These are phyloP conservation scores for Tuctoria greenei DNA, from an alignment of 176 grass and related monocot species.

Conservation along the genomic window DNA sequence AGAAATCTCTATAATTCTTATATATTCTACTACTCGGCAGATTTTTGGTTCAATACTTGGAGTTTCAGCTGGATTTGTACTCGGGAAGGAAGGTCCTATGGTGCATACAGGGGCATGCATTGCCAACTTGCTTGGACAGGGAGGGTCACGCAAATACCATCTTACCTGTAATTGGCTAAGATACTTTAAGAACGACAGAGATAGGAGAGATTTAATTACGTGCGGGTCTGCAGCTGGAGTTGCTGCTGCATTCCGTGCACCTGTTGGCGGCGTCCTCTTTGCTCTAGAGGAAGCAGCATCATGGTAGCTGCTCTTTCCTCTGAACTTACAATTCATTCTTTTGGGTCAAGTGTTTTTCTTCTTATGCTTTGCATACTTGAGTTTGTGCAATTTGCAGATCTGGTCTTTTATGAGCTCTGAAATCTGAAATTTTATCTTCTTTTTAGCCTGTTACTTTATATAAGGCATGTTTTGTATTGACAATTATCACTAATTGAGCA, in stretches of 20 bases:
- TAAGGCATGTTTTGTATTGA: neutral
- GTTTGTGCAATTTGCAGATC: neutral
- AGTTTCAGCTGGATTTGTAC: constrained; percentile 82
- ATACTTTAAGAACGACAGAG: constrained; percentile 88
- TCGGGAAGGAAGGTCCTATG: constrained; percentile 97
- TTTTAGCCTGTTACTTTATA: constrained; percentile 5
- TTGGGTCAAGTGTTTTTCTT: neutral
- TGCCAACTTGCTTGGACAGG: constrained; percentile 87
- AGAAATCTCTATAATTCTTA: neutral
- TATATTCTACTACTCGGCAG: constrained; percentile 38
- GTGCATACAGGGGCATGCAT: constrained; percentile 90
- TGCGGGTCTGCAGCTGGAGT: constrained; percentile 84
- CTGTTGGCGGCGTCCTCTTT: constrained; percentile 89
- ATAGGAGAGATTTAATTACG: constrained; percentile 86
- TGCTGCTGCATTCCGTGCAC: constrained; percentile 82
- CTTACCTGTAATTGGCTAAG: constrained; percentile 79
- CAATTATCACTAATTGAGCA: neutral
- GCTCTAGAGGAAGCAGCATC: constrained; percentile 93
- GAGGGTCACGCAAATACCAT: constrained; percentile 78
- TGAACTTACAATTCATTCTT: constrained; percentile 8
- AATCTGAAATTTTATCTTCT: neutral
- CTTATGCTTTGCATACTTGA: neutral
- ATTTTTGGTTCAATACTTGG: constrained; percentile 86
- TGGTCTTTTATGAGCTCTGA: neutral
- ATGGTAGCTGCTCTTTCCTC: constrained; percentile 55